Conservation (phyloP, 1,284 basidiomycete species). For the Peniophora sp. region DNA sequence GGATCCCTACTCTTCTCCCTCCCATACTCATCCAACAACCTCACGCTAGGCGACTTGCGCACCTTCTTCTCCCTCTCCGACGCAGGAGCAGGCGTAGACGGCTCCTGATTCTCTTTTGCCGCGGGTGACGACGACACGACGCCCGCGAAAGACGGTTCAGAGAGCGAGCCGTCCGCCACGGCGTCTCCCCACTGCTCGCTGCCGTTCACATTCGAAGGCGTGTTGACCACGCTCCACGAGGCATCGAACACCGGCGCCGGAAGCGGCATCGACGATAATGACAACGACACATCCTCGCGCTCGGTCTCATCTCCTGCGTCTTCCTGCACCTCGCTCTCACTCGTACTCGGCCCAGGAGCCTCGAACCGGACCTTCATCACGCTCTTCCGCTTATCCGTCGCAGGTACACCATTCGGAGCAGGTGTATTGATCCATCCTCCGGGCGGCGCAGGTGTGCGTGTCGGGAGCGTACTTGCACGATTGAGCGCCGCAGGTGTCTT, state of each 20-base stretch:
- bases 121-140: constrained; percentile 9
- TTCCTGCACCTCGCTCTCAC: too few species aligned
- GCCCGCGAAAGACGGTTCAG: constrained; percentile 12
- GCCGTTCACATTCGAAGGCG: too few species aligned
- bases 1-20: constrained; percentile 23
- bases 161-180: constrained; percentile 6
- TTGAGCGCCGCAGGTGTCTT: constrained; percentile 32
- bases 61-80: constrained; percentile 19
- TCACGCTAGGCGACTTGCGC: constrained; percentile 42
- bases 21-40: constrained; percentile 54
- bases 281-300: constrained; percentile 5
- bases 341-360: constrained; percentile 26
- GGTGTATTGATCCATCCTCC: constrained; percentile 62
- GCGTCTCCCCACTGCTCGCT: too few species aligned
- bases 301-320: constrained; percentile 4
- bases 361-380: constrained; percentile 64
- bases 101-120: constrained; percentile 14
- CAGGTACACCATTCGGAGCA: constrained; percentile 37
- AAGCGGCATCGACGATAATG: background rate
- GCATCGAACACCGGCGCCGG: background rate
- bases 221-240: background rate
- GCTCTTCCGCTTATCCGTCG: constrained; percentile 32
- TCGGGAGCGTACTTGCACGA: constrained; percentile 17
- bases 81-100: constrained; percentile 5
- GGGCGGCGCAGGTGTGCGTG: constrained; percentile 46